Evolutionary conservation across 805 yeast species (phyloP).

Genomic region (Barnettozyma siamensis): DNA sequence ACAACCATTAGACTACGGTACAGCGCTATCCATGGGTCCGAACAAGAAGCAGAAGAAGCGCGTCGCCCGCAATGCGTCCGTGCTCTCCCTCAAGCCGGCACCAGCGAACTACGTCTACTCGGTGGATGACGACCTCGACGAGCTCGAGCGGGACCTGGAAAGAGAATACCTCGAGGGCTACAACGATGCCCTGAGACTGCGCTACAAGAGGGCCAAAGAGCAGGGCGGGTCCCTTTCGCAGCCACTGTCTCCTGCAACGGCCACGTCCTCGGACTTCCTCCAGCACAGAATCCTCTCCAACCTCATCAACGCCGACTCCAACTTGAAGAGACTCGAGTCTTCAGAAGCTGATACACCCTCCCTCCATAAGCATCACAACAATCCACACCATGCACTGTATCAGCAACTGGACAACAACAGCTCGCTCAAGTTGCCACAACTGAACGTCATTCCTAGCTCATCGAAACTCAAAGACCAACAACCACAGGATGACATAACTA

Average conservation of each 20-base stretch:
- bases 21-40: too few species aligned
- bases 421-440: conserved; percentile 7
- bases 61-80: conserved; percentile 20
- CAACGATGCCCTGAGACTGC: conserved; percentile 58
- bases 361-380: conserved; percentile 12
- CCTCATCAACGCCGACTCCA: conserved; percentile 23
- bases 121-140: conserved; percentile 79
- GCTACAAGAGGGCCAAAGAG: conserved; percentile 29
- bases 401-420: conserved; percentile 7
- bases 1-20: too few species aligned
- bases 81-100: conserved; percentile 2
- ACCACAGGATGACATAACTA: neutral
- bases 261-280: neutral
- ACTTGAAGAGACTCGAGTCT: conserved; percentile 20
- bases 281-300: conserved; percentile 16
- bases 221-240: conserved; percentile 2
- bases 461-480: conserved; percentile 5
- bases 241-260: conserved; percentile 1
- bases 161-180: conserved; percentile 66
- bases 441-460: conserved; percentile 10
- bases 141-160: conserved; percentile 54
- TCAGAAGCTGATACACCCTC: conserved; percentile 16
- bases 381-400: conserved; percentile 6
- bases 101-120: conserved; percentile 45
- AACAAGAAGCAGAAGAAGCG: conserved; percentile 22